These are phyloP conservation scores for Solanum acaule DNA, from an alignment of 257 asterid genomes.

Conservation along the genomic window DNA sequence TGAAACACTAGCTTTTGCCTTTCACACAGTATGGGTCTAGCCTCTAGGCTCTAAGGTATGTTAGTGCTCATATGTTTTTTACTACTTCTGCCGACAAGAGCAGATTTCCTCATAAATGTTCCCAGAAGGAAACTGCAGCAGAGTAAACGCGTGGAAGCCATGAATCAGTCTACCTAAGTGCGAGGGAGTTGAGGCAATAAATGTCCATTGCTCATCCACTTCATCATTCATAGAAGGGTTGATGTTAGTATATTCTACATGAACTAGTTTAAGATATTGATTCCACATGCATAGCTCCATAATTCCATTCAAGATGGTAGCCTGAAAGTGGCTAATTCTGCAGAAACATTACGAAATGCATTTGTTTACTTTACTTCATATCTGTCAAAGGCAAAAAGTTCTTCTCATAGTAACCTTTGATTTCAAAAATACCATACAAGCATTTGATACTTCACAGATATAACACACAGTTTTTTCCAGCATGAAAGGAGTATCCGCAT, in stretches of 20 bases:
- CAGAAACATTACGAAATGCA: background rate
- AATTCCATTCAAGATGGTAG: background rate
- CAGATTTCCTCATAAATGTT: background rate
- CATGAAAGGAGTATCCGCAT: background rate
- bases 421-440: background rate
- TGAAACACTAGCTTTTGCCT: background rate
- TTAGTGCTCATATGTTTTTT: background rate
- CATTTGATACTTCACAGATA: background rate
- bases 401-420: background rate
- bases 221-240: background rate
- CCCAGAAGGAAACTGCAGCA: background rate
- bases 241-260: background rate
- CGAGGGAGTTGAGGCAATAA: background rate
- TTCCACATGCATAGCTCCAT: background rate
- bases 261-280: background rate
- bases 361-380: background rate
- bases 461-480: background rate
- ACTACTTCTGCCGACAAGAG: background rate
- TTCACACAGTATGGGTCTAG: background rate
- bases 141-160: background rate
- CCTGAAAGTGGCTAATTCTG: background rate
- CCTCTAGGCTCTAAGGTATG: background rate
- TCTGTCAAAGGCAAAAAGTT: background rate
- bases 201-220: background rate
- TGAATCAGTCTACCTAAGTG: background rate